These are phyloP conservation scores for Colletotrichum sublineola DNA, from an alignment of 2,329 filamentous ascomycete genomes.

Conservation along the genomic window DNA sequence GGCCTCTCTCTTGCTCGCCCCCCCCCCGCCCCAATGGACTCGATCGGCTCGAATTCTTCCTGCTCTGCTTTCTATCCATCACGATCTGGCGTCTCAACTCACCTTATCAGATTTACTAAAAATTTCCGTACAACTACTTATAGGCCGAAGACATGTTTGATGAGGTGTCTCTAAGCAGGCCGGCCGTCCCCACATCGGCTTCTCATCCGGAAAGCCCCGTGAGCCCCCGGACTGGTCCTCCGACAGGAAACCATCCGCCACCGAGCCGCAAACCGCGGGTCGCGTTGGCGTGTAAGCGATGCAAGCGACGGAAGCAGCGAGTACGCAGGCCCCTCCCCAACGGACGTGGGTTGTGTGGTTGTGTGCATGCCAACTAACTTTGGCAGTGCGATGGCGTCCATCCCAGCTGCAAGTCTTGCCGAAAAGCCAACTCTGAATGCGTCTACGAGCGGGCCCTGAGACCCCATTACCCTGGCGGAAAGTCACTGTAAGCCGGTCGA, in stretches of 20 bases:
- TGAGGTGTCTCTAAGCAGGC: background rate
- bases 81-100: background rate
- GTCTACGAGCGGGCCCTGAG: constrained; percentile 46
- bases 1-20: background rate
- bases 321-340: constrained; percentile 21
- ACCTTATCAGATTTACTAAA: background rate
- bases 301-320: constrained; percentile 47
- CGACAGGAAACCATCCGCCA: constrained; percentile 6
- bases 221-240: constrained; percentile 30
- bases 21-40: background rate
- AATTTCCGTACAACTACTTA: background rate
- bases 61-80: background rate
- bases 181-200: constrained; percentile 1
- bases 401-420: constrained; percentile 46
- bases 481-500: constrained; percentile 44
- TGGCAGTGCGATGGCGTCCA: constrained; percentile 46
- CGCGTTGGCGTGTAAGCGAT: constrained; percentile 46
- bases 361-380: background rate
- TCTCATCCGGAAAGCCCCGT: constrained; percentile 31
- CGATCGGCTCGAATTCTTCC: constrained; percentile 36
- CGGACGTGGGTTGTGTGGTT: background rate
- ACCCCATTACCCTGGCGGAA: constrained; percentile 48
- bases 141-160: constrained; percentile 25
- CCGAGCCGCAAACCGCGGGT: constrained; percentile 44
- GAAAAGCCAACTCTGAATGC: constrained; percentile 43